These are phyloP conservation scores for Plicaturopsis crispa DNA, from an alignment of 768 basidiomycete genomes.

Conservation along the genomic window DNA sequence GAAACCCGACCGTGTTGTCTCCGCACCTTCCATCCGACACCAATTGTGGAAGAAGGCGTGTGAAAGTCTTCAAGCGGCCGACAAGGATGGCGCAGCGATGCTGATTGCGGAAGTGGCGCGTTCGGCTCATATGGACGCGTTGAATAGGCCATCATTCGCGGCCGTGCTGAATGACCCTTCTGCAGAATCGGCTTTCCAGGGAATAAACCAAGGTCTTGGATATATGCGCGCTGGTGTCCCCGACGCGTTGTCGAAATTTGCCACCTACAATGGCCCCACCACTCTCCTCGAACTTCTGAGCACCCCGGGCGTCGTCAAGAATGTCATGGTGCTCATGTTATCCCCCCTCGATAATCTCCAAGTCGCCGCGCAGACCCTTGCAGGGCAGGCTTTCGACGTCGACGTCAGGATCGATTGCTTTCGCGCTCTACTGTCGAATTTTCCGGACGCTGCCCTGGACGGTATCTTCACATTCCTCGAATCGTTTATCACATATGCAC, in stretches of 20 bases:
- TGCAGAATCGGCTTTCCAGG: conserved; percentile 32
- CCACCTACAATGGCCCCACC: conserved; percentile 51
- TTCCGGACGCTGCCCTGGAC: conserved; percentile 57
- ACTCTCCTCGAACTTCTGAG: conserved; percentile 48
- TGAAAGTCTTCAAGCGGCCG: conserved; percentile 45
- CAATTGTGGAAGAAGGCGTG: conserved; percentile 69
- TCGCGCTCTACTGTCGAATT: conserved; percentile 63
- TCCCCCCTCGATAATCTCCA: conserved; percentile 78
- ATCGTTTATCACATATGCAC: conserved; percentile 56
- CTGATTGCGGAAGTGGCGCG: conserved; percentile 52
- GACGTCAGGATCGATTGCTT: conserved; percentile 87
- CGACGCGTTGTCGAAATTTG: conserved; percentile 53
- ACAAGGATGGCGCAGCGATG: conserved; percentile 49
- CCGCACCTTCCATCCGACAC: conserved; percentile 35
- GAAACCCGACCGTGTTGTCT: conserved; percentile 19
- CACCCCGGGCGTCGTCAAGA: conserved; percentile 46
- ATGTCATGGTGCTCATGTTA: conserved; percentile 63
- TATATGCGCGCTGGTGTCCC: conserved; percentile 57
- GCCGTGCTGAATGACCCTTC: conserved; percentile 6
- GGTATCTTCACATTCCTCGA: conserved; percentile 66
- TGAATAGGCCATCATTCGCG: conserved; percentile 47
- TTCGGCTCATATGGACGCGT: conserved; percentile 58
- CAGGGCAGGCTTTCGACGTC: conserved; percentile 83
- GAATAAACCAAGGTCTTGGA: conserved; percentile 55
- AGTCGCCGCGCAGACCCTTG: conserved; percentile 67